Conservation (phyloP, 2,329 filamentous ascomycete species). For the Monosporascus sp. region DNA sequence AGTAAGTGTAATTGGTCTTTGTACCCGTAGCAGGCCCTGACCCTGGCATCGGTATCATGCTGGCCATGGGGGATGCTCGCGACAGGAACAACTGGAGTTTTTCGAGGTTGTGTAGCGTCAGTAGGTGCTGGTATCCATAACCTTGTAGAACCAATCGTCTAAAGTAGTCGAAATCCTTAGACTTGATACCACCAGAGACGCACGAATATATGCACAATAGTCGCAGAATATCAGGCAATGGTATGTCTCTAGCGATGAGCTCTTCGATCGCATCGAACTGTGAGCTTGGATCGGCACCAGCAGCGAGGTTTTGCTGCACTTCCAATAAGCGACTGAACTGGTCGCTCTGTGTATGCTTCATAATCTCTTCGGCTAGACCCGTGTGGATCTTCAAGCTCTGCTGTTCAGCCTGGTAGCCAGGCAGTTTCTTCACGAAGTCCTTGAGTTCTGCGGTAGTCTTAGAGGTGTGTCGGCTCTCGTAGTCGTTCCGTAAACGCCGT, state of each 20-base stretch:
- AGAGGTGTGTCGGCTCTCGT: conserved; percentile 78
- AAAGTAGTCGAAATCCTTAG: conserved; percentile 84
- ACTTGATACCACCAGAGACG: conserved; percentile 80
- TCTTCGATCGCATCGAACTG: conserved; percentile 92
- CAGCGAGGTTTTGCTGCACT: conserved; percentile 91
- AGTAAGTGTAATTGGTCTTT: conserved; percentile 84
- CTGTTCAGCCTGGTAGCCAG: conserved; percentile 88
- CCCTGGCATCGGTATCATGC: conserved; percentile 71
- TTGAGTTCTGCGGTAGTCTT: conserved; percentile 88
- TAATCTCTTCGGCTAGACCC: conserved; percentile 87
- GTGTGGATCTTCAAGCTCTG: conserved; percentile 90
- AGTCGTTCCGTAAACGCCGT: conserved; percentile 75
- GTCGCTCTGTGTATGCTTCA: conserved; percentile 85
- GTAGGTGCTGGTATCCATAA: conserved; percentile 90
- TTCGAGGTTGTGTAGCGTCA: conserved; percentile 83
- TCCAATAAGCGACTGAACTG: conserved; percentile 84
- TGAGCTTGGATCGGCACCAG: conserved; percentile 79
- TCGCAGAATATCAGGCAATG: conserved; percentile 74
- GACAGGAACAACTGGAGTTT: conserved; percentile 82
- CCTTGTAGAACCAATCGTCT: conserved; percentile 83
- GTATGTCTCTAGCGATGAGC: conserved; percentile 81
- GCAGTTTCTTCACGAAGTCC: conserved; percentile 91
- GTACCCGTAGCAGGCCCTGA: conserved; percentile 50
- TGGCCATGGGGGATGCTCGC: conserved; percentile 69
- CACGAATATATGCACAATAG: conserved; percentile 88